Evolutionary conservation across 2,329 filamentous ascomycete species (phyloP).

Genomic region (Zalaria sp.): DNA sequence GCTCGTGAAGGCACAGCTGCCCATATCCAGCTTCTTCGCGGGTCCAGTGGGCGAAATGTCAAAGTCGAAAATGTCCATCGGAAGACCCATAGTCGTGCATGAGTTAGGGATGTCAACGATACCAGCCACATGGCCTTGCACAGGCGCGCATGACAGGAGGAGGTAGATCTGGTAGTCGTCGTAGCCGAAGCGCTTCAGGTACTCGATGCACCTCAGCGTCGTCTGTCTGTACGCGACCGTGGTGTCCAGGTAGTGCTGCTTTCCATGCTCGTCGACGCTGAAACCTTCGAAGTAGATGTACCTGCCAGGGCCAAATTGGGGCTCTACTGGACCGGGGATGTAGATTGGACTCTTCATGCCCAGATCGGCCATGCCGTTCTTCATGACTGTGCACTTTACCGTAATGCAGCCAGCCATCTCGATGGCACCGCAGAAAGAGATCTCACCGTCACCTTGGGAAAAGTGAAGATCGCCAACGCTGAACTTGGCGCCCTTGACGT

Average conservation of each 20-base stretch:
- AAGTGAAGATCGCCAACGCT: conserved; percentile 82
- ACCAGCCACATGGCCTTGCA: conserved; percentile 78
- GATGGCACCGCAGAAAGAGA: conserved; percentile 63
- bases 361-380: conserved; percentile 59
- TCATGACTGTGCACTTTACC: conserved; percentile 79
- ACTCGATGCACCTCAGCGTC: conserved; percentile 63
- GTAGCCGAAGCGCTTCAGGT: conserved; percentile 56
- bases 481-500: conserved; percentile 78
- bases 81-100: conserved; percentile 75
- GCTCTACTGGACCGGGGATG: conserved; percentile 74
- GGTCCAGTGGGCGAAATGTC: conserved; percentile 60
- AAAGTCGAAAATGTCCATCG: conserved; percentile 92
- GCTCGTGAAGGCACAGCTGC: conserved; percentile 51
- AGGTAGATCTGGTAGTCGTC: conserved; percentile 72
- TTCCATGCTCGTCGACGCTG: conserved; percentile 73
- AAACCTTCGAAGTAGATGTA: conserved; percentile 85
- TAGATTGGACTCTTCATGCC: conserved; percentile 75
- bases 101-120: conserved; percentile 87
- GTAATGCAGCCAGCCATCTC: conserved; percentile 91
- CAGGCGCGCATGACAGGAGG: conserved; percentile 68
- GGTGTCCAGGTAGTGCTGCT: conserved; percentile 79
- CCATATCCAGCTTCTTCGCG: conserved; percentile 52
- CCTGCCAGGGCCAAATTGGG: conserved; percentile 69
- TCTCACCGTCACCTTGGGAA: conserved; percentile 79
- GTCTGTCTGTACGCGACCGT: conserved; percentile 80